Percentiles rank a stretch among this genome's conserved stretches.
Conservation (phyloP, 371 early-diverging fungal genomes). For the Dinochytrium kinnereticum region DNA sequence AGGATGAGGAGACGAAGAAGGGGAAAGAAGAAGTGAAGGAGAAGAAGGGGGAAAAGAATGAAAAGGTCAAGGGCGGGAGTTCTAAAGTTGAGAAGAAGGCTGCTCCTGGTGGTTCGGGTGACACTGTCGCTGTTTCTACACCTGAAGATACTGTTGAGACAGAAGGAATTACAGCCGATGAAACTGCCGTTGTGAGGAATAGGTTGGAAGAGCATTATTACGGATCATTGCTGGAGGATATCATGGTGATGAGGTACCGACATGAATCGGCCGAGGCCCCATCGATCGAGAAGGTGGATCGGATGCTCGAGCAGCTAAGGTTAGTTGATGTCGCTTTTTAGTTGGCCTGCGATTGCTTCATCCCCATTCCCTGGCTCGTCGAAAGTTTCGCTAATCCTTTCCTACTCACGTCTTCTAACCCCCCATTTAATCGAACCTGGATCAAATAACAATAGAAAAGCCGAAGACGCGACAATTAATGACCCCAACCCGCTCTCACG, state of each 20-base stretch:
- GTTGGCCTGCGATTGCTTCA: too few relatives aligned
- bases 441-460: neutral
- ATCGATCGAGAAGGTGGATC: slow-evolving; percentile 31
- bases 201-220: slow-evolving; percentile 86
- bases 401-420: neutral
- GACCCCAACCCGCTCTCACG: neutral
- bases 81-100: neutral
- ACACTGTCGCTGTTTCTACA: too few relatives aligned
- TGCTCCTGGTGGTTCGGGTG: too few relatives aligned
- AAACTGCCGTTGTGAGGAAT: slow-evolving; percentile 6
- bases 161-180: too few relatives aligned
- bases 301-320: neutral
- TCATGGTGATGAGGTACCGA: slow-evolving; percentile 82
- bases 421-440: too few relatives aligned
- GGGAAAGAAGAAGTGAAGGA: neutral
- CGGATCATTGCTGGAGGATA: slow-evolving; percentile 80
- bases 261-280: slow-evolving; percentile 63
- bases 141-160: too few relatives aligned
- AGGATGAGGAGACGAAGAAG: neutral
- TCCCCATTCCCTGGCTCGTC: neutral
- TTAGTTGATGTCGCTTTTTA: neutral
- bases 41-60: neutral
- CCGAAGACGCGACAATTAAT: neutral
- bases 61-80: neutral
- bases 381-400: neutral